Percentiles rank a stretch among this genome's conserved stretches.
Evolutionary conservation across 2,329 filamentous ascomycete genomes (phyloP).

Genomic region (Penicillium decumbens): DNA sequence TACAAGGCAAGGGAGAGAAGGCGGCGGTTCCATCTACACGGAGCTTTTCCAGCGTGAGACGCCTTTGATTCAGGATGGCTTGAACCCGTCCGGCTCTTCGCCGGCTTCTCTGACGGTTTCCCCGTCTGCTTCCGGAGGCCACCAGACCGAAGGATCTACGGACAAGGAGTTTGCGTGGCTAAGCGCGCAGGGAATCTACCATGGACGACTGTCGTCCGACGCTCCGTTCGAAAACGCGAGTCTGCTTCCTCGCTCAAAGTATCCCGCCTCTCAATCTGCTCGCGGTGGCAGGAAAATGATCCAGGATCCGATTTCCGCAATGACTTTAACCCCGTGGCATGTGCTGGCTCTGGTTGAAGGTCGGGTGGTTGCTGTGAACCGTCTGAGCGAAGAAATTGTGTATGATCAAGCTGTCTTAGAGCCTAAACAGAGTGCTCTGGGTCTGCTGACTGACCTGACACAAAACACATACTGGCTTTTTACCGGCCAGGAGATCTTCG

Average conservation of each 20-base stretch:
- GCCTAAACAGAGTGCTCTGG: slow-evolving; percentile 71
- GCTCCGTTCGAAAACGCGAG: slow-evolving; percentile 73
- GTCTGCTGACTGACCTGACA: slow-evolving; percentile 80
- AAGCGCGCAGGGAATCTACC: slow-evolving; percentile 76
- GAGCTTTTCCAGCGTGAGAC: slow-evolving; percentile 83
- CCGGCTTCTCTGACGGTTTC: slow-evolving; percentile 69
- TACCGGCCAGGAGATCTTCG: slow-evolving; percentile 83
- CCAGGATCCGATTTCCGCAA: slow-evolving; percentile 69
- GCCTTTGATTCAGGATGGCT: slow-evolving; percentile 69
- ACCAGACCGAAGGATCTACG: slow-evolving; percentile 48
- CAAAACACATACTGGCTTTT: slow-evolving; percentile 99
- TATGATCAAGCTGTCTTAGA: slow-evolving; percentile 85
- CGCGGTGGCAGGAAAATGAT: slow-evolving; percentile 61
- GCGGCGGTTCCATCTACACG: slow-evolving; percentile 78
- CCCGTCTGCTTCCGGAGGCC: slow-evolving; percentile 62
- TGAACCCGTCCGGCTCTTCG: slow-evolving; percentile 55
- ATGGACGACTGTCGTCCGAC: slow-evolving; percentile 70
- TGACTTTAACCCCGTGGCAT: slow-evolving; percentile 90
- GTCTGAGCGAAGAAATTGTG: slow-evolving; percentile 76
- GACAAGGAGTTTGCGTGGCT: slow-evolving; percentile 80
- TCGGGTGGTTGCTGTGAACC: slow-evolving; percentile 77
- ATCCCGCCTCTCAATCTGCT: slow-evolving; percentile 63
- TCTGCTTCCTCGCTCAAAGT: slow-evolving; percentile 67
- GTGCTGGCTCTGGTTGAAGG: slow-evolving; percentile 77
- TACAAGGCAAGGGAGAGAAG: slow-evolving; percentile 63